Conservation (phyloP, 495 filamentous ascomycete species). For the Aspergillus avenaceus region DNA sequence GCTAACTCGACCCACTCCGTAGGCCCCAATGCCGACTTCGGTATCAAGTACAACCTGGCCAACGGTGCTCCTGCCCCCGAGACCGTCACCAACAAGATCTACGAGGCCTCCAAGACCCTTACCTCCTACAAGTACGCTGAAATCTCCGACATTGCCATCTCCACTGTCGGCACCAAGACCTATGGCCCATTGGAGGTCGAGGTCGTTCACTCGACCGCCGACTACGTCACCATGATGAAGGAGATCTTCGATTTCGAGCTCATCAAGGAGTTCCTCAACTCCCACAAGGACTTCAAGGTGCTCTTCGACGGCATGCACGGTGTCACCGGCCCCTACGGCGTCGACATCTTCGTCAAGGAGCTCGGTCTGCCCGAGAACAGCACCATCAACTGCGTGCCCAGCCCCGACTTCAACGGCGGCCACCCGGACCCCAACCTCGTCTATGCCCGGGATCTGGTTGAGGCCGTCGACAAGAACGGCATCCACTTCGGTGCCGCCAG, state of each 20-base stretch:
- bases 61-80: constrained; percentile 96
- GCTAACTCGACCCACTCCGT: background rate
- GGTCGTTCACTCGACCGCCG: constrained; percentile 84
- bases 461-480: constrained; percentile 82
- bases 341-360: constrained; percentile 91
- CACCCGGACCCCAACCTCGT: constrained; percentile 98
- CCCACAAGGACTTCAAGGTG: constrained; percentile 89
- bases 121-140: constrained; percentile 88
- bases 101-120: constrained; percentile 79
- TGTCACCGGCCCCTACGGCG: constrained; percentile 92
- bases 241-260: constrained; percentile 96
- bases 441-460: constrained; percentile 94
- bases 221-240: constrained; percentile 94
- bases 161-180: constrained; percentile 72
- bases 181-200: constrained; percentile 89
- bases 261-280: constrained; percentile 85
- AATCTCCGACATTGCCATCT: constrained; percentile 81
- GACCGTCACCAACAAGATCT: constrained; percentile 96
- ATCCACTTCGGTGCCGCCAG: constrained; percentile 96
- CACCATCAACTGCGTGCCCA: constrained; percentile 90
- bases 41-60: constrained; percentile 98
- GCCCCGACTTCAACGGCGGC: constrained; percentile 91
- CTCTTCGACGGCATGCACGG: constrained; percentile 92
- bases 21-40: constrained; percentile 93
- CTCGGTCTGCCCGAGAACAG: constrained; percentile 71